Base-by-base conservation (phyloP, 192 early-diverging fungal genomes). In the Gorgonomyces haynaldii region DNA sequence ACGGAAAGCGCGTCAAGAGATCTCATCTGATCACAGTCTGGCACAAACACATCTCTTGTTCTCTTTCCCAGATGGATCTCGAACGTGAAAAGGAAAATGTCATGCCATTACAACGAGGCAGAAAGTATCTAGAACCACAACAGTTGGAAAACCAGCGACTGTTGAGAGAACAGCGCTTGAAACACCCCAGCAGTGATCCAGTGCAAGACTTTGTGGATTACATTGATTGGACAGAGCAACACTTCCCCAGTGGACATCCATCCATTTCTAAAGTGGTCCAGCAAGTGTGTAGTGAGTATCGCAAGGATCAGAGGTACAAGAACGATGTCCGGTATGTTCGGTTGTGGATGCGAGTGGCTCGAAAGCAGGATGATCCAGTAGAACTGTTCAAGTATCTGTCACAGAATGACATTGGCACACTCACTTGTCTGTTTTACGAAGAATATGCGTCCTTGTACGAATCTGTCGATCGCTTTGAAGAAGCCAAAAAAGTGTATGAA, bases 361-460 rank as follows among this genome's bases (percentile, higher is more conserved):
- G 66, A 0, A 29, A 61, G 6, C 58, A 59, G 0, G 39, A 56
- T 0, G 64, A 75, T 24, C 72, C 79, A 20, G 64, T 72, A 5
- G 82, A 86, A 0, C 64, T 89, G 21, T 91, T 89, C 58, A 74
- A 75, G 51, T 91, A 79, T 46, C 67, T 94, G 43, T 37, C 69
- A 22, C 46, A 64, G 16, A 87, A 89, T 43, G 59, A 64, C 10
- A 89, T 94, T 42, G 90, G 86, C 0, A 46, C 58, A 12, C 60
- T 66, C 27, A 54, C 78, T 20, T 67, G 85, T 0, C 34, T 74
- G n/a, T 78, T 69, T 31, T 94, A 91, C 48, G 78, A 83, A 43
- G 85, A 88, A 44, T 86, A 88, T 48, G 84, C 80, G 0, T 58
- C 53, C 8, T 51, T 70, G 3, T 43, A 86, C 32, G 85, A 89